Evolutionary conservation across 805 yeast genomes (phyloP).

Genomic region (Blastobotrys mokoenaii): DNA sequence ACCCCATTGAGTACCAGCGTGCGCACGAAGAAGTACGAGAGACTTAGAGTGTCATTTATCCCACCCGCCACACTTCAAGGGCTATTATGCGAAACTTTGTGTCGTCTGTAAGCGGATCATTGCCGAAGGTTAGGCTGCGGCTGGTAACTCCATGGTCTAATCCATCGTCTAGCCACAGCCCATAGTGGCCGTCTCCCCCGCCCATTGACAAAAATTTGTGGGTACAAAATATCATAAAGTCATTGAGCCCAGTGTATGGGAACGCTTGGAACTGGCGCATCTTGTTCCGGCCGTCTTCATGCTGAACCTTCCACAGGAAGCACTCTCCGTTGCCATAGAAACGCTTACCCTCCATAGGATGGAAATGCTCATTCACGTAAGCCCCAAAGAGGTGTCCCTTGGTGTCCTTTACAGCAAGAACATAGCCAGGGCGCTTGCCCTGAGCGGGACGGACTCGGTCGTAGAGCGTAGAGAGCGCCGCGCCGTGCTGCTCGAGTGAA

Average conservation of each 20-base stretch:
- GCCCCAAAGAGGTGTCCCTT: constrained; percentile 66
- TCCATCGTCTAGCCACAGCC: constrained; percentile 76
- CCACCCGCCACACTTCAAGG: constrained; percentile 77
- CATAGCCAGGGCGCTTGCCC: constrained; percentile 54
- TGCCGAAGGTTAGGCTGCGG: constrained; percentile 79
- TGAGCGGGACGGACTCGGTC: constrained; percentile 25
- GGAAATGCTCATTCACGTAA: constrained; percentile 59
- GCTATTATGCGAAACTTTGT: constrained; percentile 63
- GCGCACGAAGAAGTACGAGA: neutral
- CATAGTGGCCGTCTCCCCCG: constrained; percentile 88
- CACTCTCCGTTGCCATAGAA: constrained; percentile 95
- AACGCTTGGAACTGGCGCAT: constrained; percentile 52
- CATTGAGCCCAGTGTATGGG: constrained; percentile 83
- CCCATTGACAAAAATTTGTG: constrained; percentile 75
- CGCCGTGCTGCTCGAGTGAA: constrained; percentile 88
- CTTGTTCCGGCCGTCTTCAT: constrained; percentile 6
- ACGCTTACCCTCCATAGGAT: constrained; percentile 60
- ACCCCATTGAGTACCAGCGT: constrained; percentile 57
- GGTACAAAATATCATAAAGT: constrained; percentile 76
- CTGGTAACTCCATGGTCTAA: constrained; percentile 70
- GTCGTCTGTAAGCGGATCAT: constrained; percentile 63
- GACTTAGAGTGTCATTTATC: neutral
- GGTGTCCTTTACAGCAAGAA: constrained; percentile 62
- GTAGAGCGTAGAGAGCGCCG: constrained; percentile 74
- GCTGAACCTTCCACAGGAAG: constrained; percentile 62